These are phyloP conservation scores for Colletotrichum paranaense DNA, from an alignment of 2,329 filamentous ascomycete species.

Conservation along the genomic window DNA sequence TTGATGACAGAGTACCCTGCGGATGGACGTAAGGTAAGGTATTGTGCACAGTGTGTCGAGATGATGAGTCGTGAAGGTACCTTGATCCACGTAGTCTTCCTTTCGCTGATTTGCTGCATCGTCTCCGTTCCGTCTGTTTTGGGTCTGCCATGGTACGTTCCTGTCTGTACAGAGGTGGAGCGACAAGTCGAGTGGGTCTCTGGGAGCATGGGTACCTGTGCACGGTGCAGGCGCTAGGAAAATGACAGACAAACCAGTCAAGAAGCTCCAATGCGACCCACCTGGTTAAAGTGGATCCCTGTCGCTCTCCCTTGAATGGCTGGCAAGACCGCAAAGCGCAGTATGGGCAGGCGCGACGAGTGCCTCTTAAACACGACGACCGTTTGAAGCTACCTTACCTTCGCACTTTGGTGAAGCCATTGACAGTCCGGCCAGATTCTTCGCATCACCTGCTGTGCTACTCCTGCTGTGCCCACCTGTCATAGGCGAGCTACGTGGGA, in stretches of 20 bases:
- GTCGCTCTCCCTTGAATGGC: neutral
- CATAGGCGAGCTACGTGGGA: neutral
- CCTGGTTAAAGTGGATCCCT: neutral
- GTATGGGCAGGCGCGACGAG: neutral
- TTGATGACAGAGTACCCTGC: neutral
- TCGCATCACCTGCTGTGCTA: neutral
- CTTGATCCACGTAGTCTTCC: neutral
- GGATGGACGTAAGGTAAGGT: too few relatives aligned
- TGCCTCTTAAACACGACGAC: neutral
- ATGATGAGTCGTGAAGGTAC: neutral
- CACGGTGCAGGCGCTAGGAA: neutral
- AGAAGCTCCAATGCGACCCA: too few relatives aligned
- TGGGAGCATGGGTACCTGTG: neutral
- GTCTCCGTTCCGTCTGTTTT: neutral
- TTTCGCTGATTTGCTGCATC: neutral
- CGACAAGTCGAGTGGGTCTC: too few relatives aligned
- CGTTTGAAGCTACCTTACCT: neutral
- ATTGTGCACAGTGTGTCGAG: neutral
- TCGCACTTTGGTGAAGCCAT: neutral
- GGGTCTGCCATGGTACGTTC: too few relatives aligned
- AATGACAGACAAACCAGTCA: neutral
- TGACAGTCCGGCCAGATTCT: neutral
- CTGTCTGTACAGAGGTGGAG: too few relatives aligned
- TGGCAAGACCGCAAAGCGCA: neutral
- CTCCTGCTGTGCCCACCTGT: neutral